Evolutionary conservation across 345 rosid species (phyloP).

Genomic region (Isatis tinctoria): DNA sequence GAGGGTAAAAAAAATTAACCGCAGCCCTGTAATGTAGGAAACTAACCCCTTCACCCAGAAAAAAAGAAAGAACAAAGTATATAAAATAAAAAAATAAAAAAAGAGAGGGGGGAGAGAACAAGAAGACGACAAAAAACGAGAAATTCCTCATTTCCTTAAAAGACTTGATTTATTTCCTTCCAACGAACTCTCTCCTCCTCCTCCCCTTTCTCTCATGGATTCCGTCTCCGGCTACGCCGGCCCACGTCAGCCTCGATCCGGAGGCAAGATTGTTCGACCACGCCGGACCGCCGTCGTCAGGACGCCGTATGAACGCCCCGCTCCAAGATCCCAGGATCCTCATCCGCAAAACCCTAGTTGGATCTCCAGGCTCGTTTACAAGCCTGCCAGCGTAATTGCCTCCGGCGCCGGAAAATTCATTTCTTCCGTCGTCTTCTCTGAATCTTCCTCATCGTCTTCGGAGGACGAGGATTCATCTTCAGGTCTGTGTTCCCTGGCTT

Average conservation of each 20-base stretch:
- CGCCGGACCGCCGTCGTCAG: slow-evolving; percentile 37
- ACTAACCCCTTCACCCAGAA: neutral
- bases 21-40: slow-evolving; percentile 25
- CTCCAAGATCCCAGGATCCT: slow-evolving; percentile 21
- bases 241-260: slow-evolving; percentile 40
- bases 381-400: slow-evolving; percentile 76
- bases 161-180: neutral
- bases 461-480: slow-evolving; percentile 48
- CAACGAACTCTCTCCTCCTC: slow-evolving; percentile 25
- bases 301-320: slow-evolving; percentile 68
- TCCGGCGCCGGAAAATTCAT: slow-evolving; percentile 71
- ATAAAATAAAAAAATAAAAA: neutral
- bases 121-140: slow-evolving; percentile 36
- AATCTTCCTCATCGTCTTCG: slow-evolving; percentile 53
- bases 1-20: slow-evolving; percentile 13
- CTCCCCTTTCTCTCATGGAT: slow-evolving; percentile 21
- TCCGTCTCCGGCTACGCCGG: slow-evolving; percentile 33
- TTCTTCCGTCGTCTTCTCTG: slow-evolving; percentile 59
- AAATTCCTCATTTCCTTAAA: neutral
- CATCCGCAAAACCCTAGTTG: slow-evolving; percentile 67
- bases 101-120: neutral
- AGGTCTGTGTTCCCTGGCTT: slow-evolving; percentile 27
- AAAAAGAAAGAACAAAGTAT: neutral
- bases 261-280: slow-evolving; percentile 65
- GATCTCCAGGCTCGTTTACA: slow-evolving; percentile 66